phyloP scores from a whole-genome alignment of 768 basidiomycete genomes.

The Naganishia antarctica region DNA sequence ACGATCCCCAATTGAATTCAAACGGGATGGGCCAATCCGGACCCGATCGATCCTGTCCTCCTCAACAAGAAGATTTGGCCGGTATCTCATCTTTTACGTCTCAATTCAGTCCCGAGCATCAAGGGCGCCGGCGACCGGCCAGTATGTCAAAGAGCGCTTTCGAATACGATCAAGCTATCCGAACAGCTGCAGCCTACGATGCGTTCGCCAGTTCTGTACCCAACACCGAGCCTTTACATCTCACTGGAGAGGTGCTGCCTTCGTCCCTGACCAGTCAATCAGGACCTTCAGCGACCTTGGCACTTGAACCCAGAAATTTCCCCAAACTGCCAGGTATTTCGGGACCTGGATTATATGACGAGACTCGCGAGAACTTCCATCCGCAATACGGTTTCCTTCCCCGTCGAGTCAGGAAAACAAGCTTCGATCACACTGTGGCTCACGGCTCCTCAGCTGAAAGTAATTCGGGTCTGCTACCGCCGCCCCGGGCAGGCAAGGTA shows the following conservation, averaged over 20 bases:
- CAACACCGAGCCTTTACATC: conserved; percentile 22
- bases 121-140: background rate
- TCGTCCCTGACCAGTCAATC: conserved; percentile 24
- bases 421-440: conserved; percentile 85
- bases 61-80: conserved; percentile 4
- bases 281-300: conserved; percentile 18
- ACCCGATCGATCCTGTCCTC: background rate
- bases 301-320: conserved; percentile 11
- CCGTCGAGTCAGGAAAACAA: conserved; percentile 83
- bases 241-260: conserved; percentile 9
- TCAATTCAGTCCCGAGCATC: conserved; percentile 12
- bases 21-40: background rate
- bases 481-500: conserved; percentile 27
- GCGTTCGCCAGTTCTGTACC: conserved; percentile 36
- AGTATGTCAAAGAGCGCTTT: conserved; percentile 20
- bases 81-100: conserved; percentile 15
- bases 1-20: background rate
- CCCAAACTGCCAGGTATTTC: conserved; percentile 41
- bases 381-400: conserved; percentile 58
- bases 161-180: conserved; percentile 38
- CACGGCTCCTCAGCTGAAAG: conserved; percentile 51
- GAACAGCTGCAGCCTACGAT: conserved; percentile 39
- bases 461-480: conserved; percentile 28
- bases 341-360: conserved; percentile 42
- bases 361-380: conserved; percentile 47